Evolutionary conservation across 2,329 filamentous ascomycete genomes (phyloP).

Genomic region (Cladosporium sp.): DNA sequence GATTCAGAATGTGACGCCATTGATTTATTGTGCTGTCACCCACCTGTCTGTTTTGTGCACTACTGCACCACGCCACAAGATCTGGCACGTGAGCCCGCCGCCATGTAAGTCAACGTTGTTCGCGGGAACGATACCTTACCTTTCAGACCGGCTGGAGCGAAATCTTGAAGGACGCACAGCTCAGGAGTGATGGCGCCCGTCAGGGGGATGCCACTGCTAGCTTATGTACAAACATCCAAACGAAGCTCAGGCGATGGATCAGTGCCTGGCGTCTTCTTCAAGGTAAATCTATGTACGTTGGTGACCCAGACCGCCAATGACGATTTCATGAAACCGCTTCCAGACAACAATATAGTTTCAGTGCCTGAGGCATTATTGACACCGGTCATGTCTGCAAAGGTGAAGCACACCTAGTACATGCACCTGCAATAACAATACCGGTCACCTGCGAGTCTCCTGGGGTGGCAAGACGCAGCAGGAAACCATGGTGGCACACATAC

Average conservation of each 20-base stretch:
- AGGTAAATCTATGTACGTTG: neutral
- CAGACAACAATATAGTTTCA: neutral
- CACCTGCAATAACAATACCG: neutral
- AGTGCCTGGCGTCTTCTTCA: neutral
- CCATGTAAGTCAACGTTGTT: neutral
- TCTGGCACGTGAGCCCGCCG: too few species aligned
- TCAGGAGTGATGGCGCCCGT: neutral
- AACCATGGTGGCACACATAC: neutral
- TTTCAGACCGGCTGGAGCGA: neutral
- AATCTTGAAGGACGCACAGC: neutral
- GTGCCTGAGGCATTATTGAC: neutral
- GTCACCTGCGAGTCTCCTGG: neutral
- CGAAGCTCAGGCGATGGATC: neutral
- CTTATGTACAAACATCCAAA: neutral
- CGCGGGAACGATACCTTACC: neutral
- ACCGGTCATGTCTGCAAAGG: neutral
- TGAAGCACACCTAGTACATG: neutral
- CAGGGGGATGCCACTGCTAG: neutral
- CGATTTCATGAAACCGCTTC: neutral
- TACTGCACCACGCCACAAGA: neutral
- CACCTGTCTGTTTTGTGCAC: neutral
- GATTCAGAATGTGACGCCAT: neutral
- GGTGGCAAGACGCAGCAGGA: neutral
- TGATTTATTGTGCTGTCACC: neutral
- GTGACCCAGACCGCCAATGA: neutral